These are phyloP conservation scores for Fusarium pseudograminearum DNA, from an alignment of 2,329 filamentous ascomycete genomes.

Conservation along the genomic window DNA sequence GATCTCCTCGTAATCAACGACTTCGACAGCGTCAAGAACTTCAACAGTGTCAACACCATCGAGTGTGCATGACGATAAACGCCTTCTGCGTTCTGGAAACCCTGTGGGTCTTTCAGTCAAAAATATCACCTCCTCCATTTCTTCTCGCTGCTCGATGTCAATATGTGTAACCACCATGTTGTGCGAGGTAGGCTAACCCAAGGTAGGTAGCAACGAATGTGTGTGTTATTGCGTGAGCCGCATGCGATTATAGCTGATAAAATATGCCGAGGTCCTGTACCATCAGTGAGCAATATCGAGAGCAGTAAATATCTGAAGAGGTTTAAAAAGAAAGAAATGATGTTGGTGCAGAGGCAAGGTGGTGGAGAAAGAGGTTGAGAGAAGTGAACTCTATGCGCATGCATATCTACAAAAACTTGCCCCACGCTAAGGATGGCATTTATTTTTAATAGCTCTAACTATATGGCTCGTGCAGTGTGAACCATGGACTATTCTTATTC, in stretches of 20 bases:
- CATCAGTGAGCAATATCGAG: neutral
- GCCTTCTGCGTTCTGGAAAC: constrained; percentile 1
- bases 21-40: neutral
- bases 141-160: constrained; percentile 10
- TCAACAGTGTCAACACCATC: constrained; percentile 5
- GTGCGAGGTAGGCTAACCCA: neutral
- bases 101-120: constrained; percentile 25
- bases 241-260: neutral
- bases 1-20: constrained; percentile 36
- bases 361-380: neutral
- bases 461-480: constrained; percentile 3
- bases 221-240: constrained; percentile 16
- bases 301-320: neutral
- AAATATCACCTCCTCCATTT: constrained; percentile 30
- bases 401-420: neutral
- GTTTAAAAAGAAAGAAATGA: neutral
- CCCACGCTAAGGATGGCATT: neutral
- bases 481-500: neutral
- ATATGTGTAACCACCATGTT: constrained; percentile 23
- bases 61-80: constrained; percentile 45
- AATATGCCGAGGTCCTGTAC: neutral
- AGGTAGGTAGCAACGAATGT: neutral
- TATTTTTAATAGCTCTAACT: neutral
- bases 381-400: neutral
- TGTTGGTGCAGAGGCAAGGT: neutral